A percentile compares a stretch with the other conserved stretches of the same genome.
Evolutionary conservation across 2,329 filamentous ascomycete species (phyloP).

Genomic region (Botrytis galanthina): DNA sequence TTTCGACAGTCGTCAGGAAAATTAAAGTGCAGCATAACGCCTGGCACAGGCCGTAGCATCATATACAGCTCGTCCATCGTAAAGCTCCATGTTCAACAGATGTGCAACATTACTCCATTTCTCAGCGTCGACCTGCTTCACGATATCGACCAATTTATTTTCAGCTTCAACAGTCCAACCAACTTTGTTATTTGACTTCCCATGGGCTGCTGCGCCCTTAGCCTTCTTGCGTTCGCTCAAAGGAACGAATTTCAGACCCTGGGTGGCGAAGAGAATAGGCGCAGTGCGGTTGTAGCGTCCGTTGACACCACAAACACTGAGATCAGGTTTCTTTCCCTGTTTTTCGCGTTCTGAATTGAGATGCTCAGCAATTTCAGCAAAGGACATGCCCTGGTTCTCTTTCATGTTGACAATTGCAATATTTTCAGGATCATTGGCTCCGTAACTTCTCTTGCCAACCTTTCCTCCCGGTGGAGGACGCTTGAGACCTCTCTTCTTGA

Average conservation of each 20-base stretch:
- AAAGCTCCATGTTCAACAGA: slow-evolving; percentile 13
- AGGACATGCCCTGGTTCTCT: slow-evolving; percentile 28
- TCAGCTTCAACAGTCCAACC: slow-evolving; percentile 30
- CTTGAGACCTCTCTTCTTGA: slow-evolving; percentile 32
- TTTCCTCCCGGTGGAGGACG: slow-evolving; percentile 22
- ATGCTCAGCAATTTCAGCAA: slow-evolving; percentile 28
- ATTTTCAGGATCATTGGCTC: slow-evolving; percentile 38
- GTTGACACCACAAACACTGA: slow-evolving; percentile 31
- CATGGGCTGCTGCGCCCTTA: slow-evolving; percentile 1
- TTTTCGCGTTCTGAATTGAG: slow-evolving; percentile 31
- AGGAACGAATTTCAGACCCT: slow-evolving; percentile 32
- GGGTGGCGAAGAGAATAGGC: slow-evolving; percentile 34
- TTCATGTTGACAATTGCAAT: slow-evolving; percentile 36
- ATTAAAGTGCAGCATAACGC: slow-evolving; percentile 17
- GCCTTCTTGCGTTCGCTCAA: slow-evolving; percentile 27
- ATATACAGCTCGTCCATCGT: background rate
- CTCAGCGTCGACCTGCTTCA: slow-evolving; percentile 25
- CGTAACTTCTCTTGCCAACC: slow-evolving; percentile 33
- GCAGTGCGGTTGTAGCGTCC: slow-evolving; percentile 38
- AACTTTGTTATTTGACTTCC: background rate
- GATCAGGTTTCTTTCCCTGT: slow-evolving; percentile 25
- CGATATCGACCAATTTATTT: slow-evolving; percentile 23
- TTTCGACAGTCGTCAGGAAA: background rate
- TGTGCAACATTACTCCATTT: slow-evolving; percentile 32
- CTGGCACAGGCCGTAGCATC: slow-evolving; percentile 14